Evolutionary conservation across 805 yeast species (phyloP), one percentile per base, ranked within the genome.

Genomic region (Starmerella stigmatis): DNA sequence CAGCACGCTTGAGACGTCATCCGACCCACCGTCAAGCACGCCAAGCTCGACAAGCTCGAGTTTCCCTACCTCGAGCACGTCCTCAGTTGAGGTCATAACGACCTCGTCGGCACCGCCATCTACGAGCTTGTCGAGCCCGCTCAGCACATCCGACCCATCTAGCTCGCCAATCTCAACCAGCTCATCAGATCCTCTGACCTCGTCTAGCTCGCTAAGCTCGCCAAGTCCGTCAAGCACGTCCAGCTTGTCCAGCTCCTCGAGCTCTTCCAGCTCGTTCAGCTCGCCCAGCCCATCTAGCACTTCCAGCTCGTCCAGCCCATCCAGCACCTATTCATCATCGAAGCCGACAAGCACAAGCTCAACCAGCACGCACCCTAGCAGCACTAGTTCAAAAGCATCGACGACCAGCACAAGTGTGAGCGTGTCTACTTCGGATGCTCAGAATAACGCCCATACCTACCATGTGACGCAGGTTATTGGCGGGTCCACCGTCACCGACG

Each of bases 401-500:
- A n/a, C n/a, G n/a, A n/a, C n/a, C n/a, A n/a, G n/a, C n/a, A n/a
- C n/a, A n/a, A n/a, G n/a, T n/a, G n/a, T n/a, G n/a, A n/a, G n/a
- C n/a, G n/a, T n/a, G n/a, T n/a, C n/a, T n/a, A n/a, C n/a, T n/a
- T n/a, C n/a, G n/a, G n/a, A n/a, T n/a, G 12, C 21, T 9, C 13
- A 30, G 6, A 13, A 22, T 10, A 19, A 17, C 11, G 23, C 17
- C 4, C 38, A 22, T 15, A 34, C 38, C 5, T 34, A 34, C 21
- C 10, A 19, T 11, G 46, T 42, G 19, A 49, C 53, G 3, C 13
- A 30, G 9, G 32, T 33, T 13, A 22, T 35, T 4, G 41, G 43
- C 12, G 53, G 53, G 9, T 41, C 48, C 8, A 22, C 32, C 2
- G 44, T 44, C 10, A 49, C 53, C 16, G 23, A 28, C 9, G 21